These are phyloP conservation scores for Zymoseptoria tritici DNA, from an alignment of 2,329 filamentous ascomycete genomes.

Conservation along the genomic window DNA sequence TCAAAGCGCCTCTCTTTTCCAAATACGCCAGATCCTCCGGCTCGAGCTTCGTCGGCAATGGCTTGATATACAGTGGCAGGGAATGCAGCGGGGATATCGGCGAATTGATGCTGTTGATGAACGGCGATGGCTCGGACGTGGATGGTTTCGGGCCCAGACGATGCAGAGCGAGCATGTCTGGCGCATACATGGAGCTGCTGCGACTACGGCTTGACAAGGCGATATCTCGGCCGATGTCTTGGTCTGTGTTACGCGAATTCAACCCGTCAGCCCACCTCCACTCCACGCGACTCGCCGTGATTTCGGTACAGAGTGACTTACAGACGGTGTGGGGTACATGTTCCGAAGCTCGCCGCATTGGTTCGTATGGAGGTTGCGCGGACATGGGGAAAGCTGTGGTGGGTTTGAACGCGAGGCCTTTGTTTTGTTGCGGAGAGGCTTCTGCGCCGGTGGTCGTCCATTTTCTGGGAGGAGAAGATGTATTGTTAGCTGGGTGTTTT, in stretches of 20 bases:
- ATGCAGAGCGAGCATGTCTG: conserved; percentile 27
- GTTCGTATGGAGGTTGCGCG: conserved; percentile 27
- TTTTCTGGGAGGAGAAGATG: conserved; percentile 22
- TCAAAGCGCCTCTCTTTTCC: conserved; percentile 73
- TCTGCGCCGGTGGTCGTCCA: conserved; percentile 26
- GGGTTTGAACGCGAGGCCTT: conserved; percentile 14
- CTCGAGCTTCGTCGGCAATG: conserved; percentile 67
- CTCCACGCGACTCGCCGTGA: background rate
- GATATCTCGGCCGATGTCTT: conserved; percentile 23
- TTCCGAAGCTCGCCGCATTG: conserved; percentile 21
- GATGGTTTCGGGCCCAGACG: conserved; percentile 20
- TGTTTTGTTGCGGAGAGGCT: conserved; percentile 14
- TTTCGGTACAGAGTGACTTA: conserved; percentile 34
- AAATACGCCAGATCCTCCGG: conserved; percentile 78
- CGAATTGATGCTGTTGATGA: conserved; percentile 21
- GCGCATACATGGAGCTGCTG: conserved; percentile 20
- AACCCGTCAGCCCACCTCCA: background rate
- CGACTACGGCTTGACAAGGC: conserved; percentile 12
- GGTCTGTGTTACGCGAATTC: conserved; percentile 14
- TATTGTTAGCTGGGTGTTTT: background rate
- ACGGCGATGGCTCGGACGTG: conserved; percentile 17
- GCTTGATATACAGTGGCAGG: conserved; percentile 66
- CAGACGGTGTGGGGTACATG: conserved; percentile 59
- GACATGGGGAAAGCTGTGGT: conserved; percentile 24
- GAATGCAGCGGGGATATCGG: conserved; percentile 30